Evolutionary conservation across 257 asterid genomes (phyloP), one percentile per base, ranked within the genome.

Genomic region (Hygrophila difformis): DNA sequence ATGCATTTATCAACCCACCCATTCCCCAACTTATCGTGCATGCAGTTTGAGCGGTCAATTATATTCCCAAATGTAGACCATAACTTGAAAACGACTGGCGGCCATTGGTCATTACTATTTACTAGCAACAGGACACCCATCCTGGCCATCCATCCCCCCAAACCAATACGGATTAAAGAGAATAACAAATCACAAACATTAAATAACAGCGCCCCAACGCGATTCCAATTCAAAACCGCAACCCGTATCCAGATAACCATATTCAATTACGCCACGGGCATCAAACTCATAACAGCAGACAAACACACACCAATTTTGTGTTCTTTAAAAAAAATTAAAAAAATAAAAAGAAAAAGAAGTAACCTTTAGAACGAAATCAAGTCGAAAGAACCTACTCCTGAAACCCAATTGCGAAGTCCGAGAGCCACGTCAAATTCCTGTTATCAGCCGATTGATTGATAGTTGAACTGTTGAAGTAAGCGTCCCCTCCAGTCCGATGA

Each of bases 401-500:
- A 40, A 19, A 36, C 36, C 17, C 48, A 42, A 47, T 35, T 7
- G 11, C 29, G 55, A 55, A 59, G 12, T 56, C 55, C 1, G 43
- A 29, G 3, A 46, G 41, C 22, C 9, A 12, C 40, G 41, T 42
- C 47, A 35, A 19, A 10, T 26, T 8, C 34, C 11, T 4, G 16
- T 15, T 18, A 4, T 12, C 17, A 35, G 59, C 15, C 42, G 29
- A 62, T 40, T 23, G 37, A 19, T 17, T 44, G 18, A n/a, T n/a
- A n/a, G n/a, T n/a, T n/a, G n/a, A n/a, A n/a, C n/a, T n/a, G n/a
- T 13, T 39, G 26, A 44, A 59, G 53, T 59, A 59, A 45, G 70
- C 57, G 54, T 26, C 41, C 35, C 33, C 57, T 31, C 51, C 53
- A n/a, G n/a, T n/a, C n/a, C n/a, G n/a, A n/a, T n/a, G n/a, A n/a